Conservation (phyloP, 1,139 yeast genomes). For the Hyphopichia buzzinii region DNA sequence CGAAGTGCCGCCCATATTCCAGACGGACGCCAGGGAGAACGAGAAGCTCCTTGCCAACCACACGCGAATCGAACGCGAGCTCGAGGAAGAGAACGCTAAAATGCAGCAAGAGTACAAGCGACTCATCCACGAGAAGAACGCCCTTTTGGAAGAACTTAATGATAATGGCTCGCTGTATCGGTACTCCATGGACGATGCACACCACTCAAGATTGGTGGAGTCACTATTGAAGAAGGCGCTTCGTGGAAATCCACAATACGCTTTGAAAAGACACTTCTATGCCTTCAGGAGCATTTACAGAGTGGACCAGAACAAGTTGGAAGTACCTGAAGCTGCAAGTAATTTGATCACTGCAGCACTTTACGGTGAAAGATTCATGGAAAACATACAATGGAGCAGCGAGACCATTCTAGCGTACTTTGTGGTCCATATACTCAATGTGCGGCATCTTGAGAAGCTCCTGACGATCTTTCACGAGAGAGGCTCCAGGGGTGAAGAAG, state of each 20-base stretch:
- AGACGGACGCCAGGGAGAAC: conserved; percentile 24
- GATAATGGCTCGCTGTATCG: conserved; percentile 24
- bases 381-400: too few species aligned
- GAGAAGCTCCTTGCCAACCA: conserved; percentile 17
- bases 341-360: background rate
- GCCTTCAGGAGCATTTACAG: conserved; percentile 8
- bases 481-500: too few species aligned
- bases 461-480: too few species aligned
- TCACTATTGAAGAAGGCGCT: conserved; percentile 2
- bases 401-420: background rate
- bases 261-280: conserved; percentile 12
- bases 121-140: conserved; percentile 10
- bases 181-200: background rate
- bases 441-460: background rate
- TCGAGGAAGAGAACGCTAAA: conserved; percentile 15
- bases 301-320: background rate
- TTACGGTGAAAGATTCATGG: background rate
- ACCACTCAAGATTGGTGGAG: conserved; percentile 2
- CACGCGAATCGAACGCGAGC: conserved; percentile 8
- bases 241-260: conserved; percentile 1
- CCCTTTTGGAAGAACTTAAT: conserved; percentile 22
- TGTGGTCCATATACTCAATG: background rate
- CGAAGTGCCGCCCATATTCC: conserved; percentile 25
- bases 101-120: conserved; percentile 15
- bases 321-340: background rate